Percentiles rank a stretch among this genome's conserved stretches.
phyloP scores from a whole-genome alignment of 257 asterid species.

The Henckelia pumila region DNA sequence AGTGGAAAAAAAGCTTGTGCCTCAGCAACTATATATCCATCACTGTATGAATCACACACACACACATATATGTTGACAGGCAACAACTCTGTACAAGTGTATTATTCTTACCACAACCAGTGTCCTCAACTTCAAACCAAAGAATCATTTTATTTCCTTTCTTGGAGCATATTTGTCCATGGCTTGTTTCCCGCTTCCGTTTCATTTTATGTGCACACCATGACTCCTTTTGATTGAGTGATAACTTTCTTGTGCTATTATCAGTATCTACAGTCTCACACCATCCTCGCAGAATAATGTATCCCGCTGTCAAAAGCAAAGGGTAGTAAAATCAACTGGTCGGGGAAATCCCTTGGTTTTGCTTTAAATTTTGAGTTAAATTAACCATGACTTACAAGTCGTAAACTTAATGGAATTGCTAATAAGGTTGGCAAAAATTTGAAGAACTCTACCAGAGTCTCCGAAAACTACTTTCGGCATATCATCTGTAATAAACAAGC shows the following conservation, averaged over 20 bases:
- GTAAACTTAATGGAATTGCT: conserved; percentile 92
- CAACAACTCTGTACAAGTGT: conserved; percentile 13
- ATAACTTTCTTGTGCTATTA: conserved; percentile 26
- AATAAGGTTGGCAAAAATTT: conserved; percentile 75
- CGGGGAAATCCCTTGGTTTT: neutral
- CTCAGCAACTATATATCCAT: neutral
- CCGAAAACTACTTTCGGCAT: conserved; percentile 86
- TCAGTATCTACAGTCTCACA: conserved; percentile 54
- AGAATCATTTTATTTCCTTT: conserved; percentile 59
- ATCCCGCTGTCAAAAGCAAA: conserved; percentile 61
- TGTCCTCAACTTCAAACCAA: conserved; percentile 92
- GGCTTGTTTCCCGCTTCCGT: conserved; percentile 41
- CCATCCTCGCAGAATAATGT: conserved; percentile 83
- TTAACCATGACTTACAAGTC: conserved; percentile 48
- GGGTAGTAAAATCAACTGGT: neutral
- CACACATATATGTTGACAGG: neutral
- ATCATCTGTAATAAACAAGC: conserved; percentile 53
- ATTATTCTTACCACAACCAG: conserved; percentile 76
- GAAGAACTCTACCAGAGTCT: conserved; percentile 91
- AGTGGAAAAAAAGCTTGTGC: neutral
- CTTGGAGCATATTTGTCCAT: conserved; percentile 41
- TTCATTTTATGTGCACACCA: conserved; percentile 45
- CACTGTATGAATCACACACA: neutral
- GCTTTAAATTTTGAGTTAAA: neutral
- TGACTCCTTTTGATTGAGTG: conserved; percentile 39